Evolutionary conservation across 1,139 yeast genomes (phyloP), one percentile per base, ranked within the genome.

Genomic region (Wickerhamomyces sp.): DNA sequence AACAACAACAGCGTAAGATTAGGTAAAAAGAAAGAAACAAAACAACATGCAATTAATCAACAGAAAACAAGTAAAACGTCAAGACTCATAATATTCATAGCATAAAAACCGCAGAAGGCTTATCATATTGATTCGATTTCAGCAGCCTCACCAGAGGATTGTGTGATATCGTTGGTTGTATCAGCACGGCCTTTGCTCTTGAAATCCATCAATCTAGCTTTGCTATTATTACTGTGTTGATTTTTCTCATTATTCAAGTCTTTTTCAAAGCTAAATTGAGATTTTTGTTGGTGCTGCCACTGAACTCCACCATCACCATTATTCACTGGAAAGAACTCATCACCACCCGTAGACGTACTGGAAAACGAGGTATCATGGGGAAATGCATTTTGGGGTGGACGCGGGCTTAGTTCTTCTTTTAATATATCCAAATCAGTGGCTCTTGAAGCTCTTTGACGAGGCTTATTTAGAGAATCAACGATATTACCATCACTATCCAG

Each of bases 401-500:
- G 39, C 30, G 50, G 48, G 8, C 49, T 45, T 6, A 32, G 28
- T 30, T 49, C 54, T 43, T 51, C 54, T 28, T 47, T 36, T 12
- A 54, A 31, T 3, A 52, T 44, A 28, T 56, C 61, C 20, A 50
- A 29, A 15, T 49, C 40, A 3, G 51, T 47, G 4, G 47, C 50
- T 24, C 45, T 47, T 7, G 58, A 52, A 2, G 41, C 46, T 33
- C 58, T 43, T 15, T 43, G 44, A 18, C 60, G 48, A 18, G 42
- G 18, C 10, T 36, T 35, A 17, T 35, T 43, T 14, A 37, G 13
- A 7, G 26, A 7, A 3, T 47, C 70, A 8, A 72, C 69, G 19
- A 75, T 65, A 49, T 76, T 74, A 2, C 81, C 81, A 49, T 72
- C 73, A 45, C 78, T 72, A 48, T 76, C 81, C 33, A 76, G 58